Conservation (phyloP, 2,329 filamentous ascomycete genomes). For the Graphiopsis chlorocephala region DNA sequence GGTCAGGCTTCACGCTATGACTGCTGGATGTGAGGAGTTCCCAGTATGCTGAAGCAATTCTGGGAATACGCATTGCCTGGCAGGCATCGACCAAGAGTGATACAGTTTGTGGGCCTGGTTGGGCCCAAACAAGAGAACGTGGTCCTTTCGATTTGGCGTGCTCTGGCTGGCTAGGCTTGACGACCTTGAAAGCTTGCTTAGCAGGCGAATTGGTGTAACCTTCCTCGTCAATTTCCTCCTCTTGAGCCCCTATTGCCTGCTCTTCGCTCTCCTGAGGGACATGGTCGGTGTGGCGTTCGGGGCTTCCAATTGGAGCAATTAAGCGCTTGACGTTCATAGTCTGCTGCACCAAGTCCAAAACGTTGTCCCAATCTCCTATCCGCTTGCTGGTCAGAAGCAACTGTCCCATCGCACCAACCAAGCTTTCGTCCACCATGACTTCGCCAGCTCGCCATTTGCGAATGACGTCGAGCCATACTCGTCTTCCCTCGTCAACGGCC, state of each 20-base stretch:
- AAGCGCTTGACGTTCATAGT: constrained; percentile 71
- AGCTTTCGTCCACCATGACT: constrained; percentile 70
- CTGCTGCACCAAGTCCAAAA: constrained; percentile 75
- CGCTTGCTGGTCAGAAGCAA: constrained; percentile 65
- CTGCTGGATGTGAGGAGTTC: constrained; percentile 59
- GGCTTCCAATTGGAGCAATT: constrained; percentile 37
- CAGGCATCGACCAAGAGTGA: constrained; percentile 68
- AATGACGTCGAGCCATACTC: constrained; percentile 78
- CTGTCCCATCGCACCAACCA: constrained; percentile 79
- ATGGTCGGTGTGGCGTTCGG: constrained; percentile 28
- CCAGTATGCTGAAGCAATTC: constrained; percentile 76
- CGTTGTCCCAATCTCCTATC: constrained; percentile 63
- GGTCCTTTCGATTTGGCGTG: constrained; percentile 15
- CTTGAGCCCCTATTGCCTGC: neutral
- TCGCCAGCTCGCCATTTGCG: constrained; percentile 70
- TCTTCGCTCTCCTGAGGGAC: constrained; percentile 23
- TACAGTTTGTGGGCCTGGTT: constrained; percentile 57
- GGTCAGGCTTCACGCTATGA: constrained; percentile 67
- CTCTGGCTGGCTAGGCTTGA: constrained; percentile 21
- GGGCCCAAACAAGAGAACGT: constrained; percentile 39
- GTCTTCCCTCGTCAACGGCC: constrained; percentile 64
- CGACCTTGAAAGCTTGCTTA: constrained; percentile 29
- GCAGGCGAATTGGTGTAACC: constrained; percentile 28
- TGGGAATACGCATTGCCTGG: constrained; percentile 57
- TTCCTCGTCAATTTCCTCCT: constrained; percentile 21